Percentiles rank a stretch among this genome's conserved stretches.
Evolutionary conservation across 805 yeast species (phyloP).

Genomic region (Teunomyces tritomae): DNA sequence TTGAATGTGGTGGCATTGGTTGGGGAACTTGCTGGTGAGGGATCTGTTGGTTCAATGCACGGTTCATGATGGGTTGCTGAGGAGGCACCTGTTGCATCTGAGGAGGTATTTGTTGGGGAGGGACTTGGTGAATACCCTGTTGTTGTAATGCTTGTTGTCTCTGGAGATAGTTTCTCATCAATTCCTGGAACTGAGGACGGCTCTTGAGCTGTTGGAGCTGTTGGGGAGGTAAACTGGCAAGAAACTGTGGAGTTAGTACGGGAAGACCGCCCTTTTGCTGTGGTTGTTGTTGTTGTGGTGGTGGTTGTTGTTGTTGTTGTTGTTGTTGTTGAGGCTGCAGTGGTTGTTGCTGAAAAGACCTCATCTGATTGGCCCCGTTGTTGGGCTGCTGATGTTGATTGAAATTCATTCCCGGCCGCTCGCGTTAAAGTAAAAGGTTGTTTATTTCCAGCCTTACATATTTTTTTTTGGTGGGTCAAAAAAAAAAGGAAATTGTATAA

Average conservation of each 20-base stretch:
- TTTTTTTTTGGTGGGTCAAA: background rate
- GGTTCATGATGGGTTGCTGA: constrained; percentile 1
- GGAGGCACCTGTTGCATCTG: constrained; percentile 3
- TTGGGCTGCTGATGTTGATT: constrained; percentile 11
- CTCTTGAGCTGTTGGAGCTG: constrained; percentile 41
- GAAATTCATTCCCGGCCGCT: constrained; percentile 11
- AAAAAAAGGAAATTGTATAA: background rate
- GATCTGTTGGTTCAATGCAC: background rate
- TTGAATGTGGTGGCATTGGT: background rate
- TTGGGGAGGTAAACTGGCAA: constrained; percentile 35
- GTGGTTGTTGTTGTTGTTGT: constrained; percentile 14
- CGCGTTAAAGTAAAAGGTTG: background rate
- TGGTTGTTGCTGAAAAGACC: constrained; percentile 12
- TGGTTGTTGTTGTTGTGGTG: constrained; percentile 12
- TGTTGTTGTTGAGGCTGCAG: constrained; percentile 16
- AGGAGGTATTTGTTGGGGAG: background rate
- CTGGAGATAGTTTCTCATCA: constrained; percentile 39
- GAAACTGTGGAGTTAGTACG: constrained; percentile 23
- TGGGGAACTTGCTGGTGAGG: background rate
- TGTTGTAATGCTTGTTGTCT: constrained; percentile 32
- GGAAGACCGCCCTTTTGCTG: constrained; percentile 18
- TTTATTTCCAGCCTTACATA: background rate
- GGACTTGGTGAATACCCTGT: constrained; percentile 1
- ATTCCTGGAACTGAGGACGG: constrained; percentile 43
- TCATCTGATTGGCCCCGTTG: background rate